Evolutionary conservation across 306 rosid species (phyloP), one percentile per base, ranked within the genome.

Genomic region (Geum urbanum): DNA sequence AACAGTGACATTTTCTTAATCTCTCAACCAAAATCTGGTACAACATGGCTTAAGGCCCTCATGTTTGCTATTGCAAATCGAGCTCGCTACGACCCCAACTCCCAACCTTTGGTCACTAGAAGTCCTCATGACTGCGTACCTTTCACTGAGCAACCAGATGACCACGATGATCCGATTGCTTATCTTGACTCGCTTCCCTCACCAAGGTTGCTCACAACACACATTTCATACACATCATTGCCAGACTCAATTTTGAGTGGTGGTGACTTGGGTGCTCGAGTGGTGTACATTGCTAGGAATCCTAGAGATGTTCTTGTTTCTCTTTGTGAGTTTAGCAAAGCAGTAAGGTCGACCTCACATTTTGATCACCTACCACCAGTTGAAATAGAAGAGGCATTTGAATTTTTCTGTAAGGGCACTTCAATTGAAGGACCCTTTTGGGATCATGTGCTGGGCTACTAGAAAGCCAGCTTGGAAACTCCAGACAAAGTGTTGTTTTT

Each of bases 221-320:
- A 78, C 66, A 67, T 62, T 14, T 73, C 82, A 11, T 62, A 69
- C 37, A 1, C 55, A 9, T 70, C 66, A n/a, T 69, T 76, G 24
- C 66, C 80, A 13, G 51, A 62, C 46, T 62, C 75, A 13, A 18
- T 76, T 6, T 44, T 22, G 48, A 57, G 5, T 1, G 6, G 4
- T 27, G 18, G 19, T 3, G 32, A 27, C 32, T 66, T 47, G 16
- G 14, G 7, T 9, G 46, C 66, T 16, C 52, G 71, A 64, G 32
- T 27, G 32, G 64, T 84, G 44, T 82, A 84, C 32, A 72, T 87
- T 1, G 85, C 83, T 12, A 67, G 92, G 18, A 82, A 84, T 68
- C 92, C 89, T 1, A 70, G 78, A 45, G 92, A 87, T 67, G 75
- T 71, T 9, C 68, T 77, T 20, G 66, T 87, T 7, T 87, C 88